phyloP scores from a whole-genome alignment of 2,329 filamentous ascomycete species.

The Gnomoniopsis sp. region DNA sequence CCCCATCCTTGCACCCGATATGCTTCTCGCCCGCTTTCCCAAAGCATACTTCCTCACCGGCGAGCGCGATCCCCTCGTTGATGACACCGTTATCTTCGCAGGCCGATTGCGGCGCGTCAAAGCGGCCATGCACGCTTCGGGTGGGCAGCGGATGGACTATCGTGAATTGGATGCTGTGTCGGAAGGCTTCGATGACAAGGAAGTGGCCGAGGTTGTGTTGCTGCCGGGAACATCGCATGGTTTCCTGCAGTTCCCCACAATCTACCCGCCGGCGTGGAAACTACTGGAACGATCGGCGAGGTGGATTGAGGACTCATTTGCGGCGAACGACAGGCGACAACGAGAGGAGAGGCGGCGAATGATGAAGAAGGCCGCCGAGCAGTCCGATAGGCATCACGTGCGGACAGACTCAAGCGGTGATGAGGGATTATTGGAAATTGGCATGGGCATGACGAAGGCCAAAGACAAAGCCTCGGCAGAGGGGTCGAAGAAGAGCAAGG shows the following conservation, averaged over 20 bases:
- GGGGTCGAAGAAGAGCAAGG: slow-evolving; percentile 22
- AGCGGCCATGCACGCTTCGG: slow-evolving; percentile 47
- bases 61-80: slow-evolving; percentile 90
- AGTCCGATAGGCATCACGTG: slow-evolving; percentile 41
- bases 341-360: slow-evolving; percentile 26
- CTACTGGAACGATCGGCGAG: slow-evolving; percentile 73
- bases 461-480: slow-evolving; percentile 20
- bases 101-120: slow-evolving; percentile 82
- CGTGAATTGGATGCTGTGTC: slow-evolving; percentile 39
- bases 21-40: slow-evolving; percentile 79
- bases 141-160: slow-evolving; percentile 51
- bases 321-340: slow-evolving; percentile 42
- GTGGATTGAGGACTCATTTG: slow-evolving; percentile 81
- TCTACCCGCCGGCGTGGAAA: slow-evolving; percentile 89
- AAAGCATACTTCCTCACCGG: slow-evolving; percentile 94
- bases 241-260: slow-evolving; percentile 83
- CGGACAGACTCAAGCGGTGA: slow-evolving; percentile 67
- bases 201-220: slow-evolving; percentile 76
- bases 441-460: slow-evolving; percentile 63
- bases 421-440: slow-evolving; percentile 85
- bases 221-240: slow-evolving; percentile 90
- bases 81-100: slow-evolving; percentile 95
- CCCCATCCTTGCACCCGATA: slow-evolving; percentile 83
- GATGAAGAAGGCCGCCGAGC: slow-evolving; percentile 16
- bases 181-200: slow-evolving; percentile 65